These are phyloP conservation scores for Coemansia sp. DNA, from an alignment of 192 early-diverging fungal species.

Conservation along the genomic window DNA sequence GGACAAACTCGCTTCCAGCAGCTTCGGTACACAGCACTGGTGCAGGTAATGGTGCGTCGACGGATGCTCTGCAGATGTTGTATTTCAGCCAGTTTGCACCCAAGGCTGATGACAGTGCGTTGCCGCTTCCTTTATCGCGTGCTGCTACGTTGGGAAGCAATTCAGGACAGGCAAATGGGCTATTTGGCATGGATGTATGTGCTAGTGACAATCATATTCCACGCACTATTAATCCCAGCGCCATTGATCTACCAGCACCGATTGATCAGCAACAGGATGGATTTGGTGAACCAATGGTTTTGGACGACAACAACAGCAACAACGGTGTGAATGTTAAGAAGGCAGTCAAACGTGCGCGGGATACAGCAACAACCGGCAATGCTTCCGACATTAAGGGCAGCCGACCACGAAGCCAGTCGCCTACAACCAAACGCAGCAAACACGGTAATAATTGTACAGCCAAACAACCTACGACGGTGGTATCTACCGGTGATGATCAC, in stretches of 20 bases:
- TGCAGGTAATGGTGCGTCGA: neutral
- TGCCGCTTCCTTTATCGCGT: slow-evolving; percentile 12
- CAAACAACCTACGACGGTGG: too few relatives aligned
- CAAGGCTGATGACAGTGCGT: slow-evolving; percentile 28
- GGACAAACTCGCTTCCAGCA: slow-evolving; percentile 8
- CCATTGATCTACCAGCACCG: slow-evolving; percentile 35
- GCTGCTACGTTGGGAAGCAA: slow-evolving; percentile 15
- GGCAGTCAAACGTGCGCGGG: slow-evolving; percentile 2
- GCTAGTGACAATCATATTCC: slow-evolving; percentile 20
- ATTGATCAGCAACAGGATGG: neutral
- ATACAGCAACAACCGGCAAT: neutral
- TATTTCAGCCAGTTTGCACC: slow-evolving; percentile 48
- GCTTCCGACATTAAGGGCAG: neutral
- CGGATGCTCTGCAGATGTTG: slow-evolving; percentile 54
- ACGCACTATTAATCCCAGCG: slow-evolving; percentile 51
- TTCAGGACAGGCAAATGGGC: slow-evolving; percentile 6
- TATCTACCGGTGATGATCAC: too few relatives aligned
- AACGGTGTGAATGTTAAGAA: neutral
- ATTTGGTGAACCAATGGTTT: too few relatives aligned
- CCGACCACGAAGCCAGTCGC: slow-evolving; percentile 21
- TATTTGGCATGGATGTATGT: slow-evolving; percentile 18
- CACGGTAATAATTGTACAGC: neutral
- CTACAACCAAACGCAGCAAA: slow-evolving; percentile 4
- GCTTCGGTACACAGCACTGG: neutral
- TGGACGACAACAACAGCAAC: neutral